Conservation (phyloP, 768 basidiomycete genomes). For the Mycena vulgaris region DNA sequence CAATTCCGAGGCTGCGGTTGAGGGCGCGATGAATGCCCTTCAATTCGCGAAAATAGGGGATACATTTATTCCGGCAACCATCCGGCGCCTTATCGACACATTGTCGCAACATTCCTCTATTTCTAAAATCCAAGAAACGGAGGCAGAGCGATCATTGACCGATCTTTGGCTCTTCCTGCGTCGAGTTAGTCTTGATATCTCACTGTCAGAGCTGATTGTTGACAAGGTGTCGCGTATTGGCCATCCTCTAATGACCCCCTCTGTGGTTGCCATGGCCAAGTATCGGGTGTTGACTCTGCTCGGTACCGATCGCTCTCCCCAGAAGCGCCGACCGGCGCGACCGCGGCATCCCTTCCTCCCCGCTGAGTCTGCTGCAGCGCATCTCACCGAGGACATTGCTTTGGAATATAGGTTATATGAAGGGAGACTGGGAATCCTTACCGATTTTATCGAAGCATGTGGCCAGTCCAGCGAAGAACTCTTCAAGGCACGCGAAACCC, state of each 20-base stretch:
- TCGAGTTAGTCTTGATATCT: background rate
- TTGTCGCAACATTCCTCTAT: background rate
- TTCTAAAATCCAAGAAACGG: background rate
- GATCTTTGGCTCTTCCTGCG: background rate
- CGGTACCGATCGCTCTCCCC: too few species aligned
- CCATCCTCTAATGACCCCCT: background rate
- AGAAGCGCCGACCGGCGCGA: too few species aligned
- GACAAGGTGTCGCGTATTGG: background rate
- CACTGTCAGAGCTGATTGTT: background rate
- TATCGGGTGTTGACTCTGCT: background rate
- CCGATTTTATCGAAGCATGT: background rate
- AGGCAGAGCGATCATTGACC: background rate
- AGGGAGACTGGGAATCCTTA: background rate
- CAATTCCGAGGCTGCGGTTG: background rate
- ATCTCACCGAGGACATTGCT: background rate
- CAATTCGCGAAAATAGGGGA: background rate
- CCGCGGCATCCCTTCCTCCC: too few species aligned
- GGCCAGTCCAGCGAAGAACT: background rate
- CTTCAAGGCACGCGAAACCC: background rate
- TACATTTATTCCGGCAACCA: background rate
- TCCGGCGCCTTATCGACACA: background rate
- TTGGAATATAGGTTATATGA: background rate
- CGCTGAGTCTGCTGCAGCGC: background rate
- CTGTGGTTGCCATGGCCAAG: background rate
- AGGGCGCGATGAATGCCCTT: background rate